Evolutionary conservation across 805 yeast genomes (phyloP), one percentile per base, ranked within the genome.

Genomic region (Priceomyces medius): DNA sequence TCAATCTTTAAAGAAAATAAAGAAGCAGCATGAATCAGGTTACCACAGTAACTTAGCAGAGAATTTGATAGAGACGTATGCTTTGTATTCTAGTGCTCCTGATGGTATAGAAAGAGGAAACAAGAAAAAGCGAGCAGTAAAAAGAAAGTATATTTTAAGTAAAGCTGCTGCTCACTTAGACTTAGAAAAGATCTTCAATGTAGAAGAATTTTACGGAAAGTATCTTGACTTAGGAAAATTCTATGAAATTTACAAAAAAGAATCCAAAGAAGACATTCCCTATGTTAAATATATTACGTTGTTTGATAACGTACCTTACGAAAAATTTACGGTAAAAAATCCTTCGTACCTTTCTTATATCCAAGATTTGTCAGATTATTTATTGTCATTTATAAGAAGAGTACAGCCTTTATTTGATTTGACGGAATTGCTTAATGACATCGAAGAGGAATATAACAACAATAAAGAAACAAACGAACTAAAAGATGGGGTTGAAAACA

Each of bases 191-290:
- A 37, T 78, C 4, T 88, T 85, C 55, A 65, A 79, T 0, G 71
- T 75, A 3, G 79, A 73, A 21, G 96, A 89, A 56, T 60, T 62
- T 24, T 76, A 73, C 53, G 96, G 96, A 0, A 74, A 73, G 46
- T 78, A 59, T 47, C 48, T 89, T 14, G 91, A 88, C 46, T 63
- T 88, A 40, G 55, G 68, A 3, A 55, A 55, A 3, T 65, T 72
- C 36, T 83, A 81, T 59, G 77, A 74, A 21, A 49, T 51, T 21
- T 85, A 83, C 79, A 56, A 81, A 28, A 72, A 76, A 79, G 5
- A 64, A 59, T 29, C 51, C 3, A 47, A 44, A 7, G 37, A 42
- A 8, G 54, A 56, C 16, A 47, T 62, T 1, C 61, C 72, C 8
- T 82, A 84, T 48, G 52, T 71, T 7, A 75, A 76, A 45, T 87